Evolutionary conservation across 805 yeast genomes (phyloP), one percentile per base, ranked within the genome.

Genomic region (Debaryomyces maramus): DNA sequence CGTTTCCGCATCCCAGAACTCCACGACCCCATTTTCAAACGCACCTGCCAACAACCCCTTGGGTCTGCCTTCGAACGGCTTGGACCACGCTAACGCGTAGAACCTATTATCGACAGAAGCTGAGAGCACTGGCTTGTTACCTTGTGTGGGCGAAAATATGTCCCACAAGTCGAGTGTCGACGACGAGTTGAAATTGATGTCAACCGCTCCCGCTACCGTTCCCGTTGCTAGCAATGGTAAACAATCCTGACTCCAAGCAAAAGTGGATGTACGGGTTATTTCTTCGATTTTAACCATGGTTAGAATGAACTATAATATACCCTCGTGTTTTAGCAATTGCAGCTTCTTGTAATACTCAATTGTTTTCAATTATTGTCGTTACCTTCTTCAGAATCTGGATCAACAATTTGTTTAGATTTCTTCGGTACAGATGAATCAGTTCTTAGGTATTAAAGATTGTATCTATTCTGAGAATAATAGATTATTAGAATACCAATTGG

Each of bases 171-270:
- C 90, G 42, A 93, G 67, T n/a, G 76, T 64, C 2, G 97, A 81
- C 20, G 81, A 74, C 15, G 93, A 80, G 29, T 90, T 81, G 63
- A 90, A 90, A 58, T 84, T 81, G 31, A 85, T 86, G 59, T 88
- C 97, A 52, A 93, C 85, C 10, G 97, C 95, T 6, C 98, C 98
- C 0, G 98, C 90, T n/a, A 88, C 85, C 0, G 97, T 85, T 16
- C 97, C 99, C 1, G 96, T 80, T 16, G 89, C 97, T 49, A 93
- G 60, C 39, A 78, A 64, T 13, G 97, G 97, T 45, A 81, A 65
- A 30, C 72, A 61, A 50, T 80, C 86, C 48, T 82, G 78, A 33
- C 96, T 87, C 97, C 98, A 91, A 32, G 98, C 95, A 67, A 93
- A 88, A n/a, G 96, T 83, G 38, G 97, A 90, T 10, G 97, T 87